phyloP scores from a whole-genome alignment of 2,329 filamentous ascomycete species.

The Clonostachys solani region DNA sequence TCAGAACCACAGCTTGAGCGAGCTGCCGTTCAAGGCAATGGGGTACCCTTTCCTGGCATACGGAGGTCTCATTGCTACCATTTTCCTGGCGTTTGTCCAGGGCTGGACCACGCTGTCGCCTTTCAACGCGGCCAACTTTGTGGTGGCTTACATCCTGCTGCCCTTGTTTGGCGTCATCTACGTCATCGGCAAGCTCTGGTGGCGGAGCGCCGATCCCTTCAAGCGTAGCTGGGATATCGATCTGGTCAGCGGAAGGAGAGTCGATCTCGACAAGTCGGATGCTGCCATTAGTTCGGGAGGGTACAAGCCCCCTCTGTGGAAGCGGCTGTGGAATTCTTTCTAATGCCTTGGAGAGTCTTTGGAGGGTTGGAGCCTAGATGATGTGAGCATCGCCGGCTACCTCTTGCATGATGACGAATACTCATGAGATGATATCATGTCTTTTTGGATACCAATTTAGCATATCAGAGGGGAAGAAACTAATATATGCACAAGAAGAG shows the following conservation, averaged over 20 bases:
- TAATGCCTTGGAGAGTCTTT: slow-evolving; percentile 13
- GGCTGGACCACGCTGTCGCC: slow-evolving; percentile 58
- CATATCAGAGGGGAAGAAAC: no score
- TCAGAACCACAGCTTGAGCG: slow-evolving; percentile 49
- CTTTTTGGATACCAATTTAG: no score
- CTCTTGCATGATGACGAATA: no score
- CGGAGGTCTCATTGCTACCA: slow-evolving; percentile 51
- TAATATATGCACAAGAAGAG: no score
- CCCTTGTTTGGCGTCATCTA: slow-evolving; percentile 57
- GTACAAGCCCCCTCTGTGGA: slow-evolving; percentile 32
- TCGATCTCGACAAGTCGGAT: slow-evolving; percentile 44
- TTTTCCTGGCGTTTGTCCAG: slow-evolving; percentile 56
- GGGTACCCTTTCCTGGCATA: slow-evolving; percentile 56
- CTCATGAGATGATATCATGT: no score
- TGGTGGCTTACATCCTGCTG: slow-evolving; percentile 59
- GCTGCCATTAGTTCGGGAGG: slow-evolving; percentile 18
- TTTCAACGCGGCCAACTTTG: slow-evolving; percentile 54
- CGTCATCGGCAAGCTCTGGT: slow-evolving; percentile 47
- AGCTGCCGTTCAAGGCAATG: slow-evolving; percentile 51
- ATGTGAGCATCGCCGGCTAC: no score
- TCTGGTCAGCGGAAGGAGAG: slow-evolving; percentile 48
- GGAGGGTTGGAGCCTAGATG: background rate
- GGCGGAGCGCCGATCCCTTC: slow-evolving; percentile 41
- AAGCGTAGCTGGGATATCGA: slow-evolving; percentile 50
- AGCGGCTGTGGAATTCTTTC: slow-evolving; percentile 33